phyloP scores from a whole-genome alignment of 2,329 filamentous ascomycete species.

The Sarocladiaceae sp. region DNA sequence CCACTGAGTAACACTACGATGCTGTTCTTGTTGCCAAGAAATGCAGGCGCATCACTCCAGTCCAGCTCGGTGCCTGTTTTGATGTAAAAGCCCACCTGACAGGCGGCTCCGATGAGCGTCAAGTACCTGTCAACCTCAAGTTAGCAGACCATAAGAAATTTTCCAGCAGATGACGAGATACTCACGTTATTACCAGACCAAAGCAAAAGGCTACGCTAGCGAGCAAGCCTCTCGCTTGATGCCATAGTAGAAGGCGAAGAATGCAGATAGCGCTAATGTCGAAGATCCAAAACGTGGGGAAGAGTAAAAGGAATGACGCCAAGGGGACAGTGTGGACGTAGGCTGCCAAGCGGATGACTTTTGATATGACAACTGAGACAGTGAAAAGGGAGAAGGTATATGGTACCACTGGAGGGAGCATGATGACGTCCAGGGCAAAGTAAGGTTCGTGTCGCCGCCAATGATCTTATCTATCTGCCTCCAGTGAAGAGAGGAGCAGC shows the following conservation, averaged over 20 bases:
- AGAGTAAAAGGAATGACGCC: constrained; percentile 24
- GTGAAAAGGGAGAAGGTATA: constrained; percentile 25
- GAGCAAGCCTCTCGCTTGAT: constrained; percentile 18
- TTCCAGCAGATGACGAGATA: constrained; percentile 14
- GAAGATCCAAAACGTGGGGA: constrained; percentile 25
- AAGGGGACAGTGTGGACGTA: constrained; percentile 22
- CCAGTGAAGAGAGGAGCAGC: neutral
- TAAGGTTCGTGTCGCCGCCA: too few species aligned
- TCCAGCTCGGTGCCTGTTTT: constrained; percentile 27
- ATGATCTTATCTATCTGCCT: too few species aligned
- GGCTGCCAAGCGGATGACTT: constrained; percentile 22
- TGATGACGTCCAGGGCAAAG: neutral
- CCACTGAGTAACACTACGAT: constrained; percentile 27
- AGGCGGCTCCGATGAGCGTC: constrained; percentile 22
- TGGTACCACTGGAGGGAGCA: constrained; percentile 16
- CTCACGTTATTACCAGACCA: constrained; percentile 21
- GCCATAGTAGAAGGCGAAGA: constrained; percentile 19
- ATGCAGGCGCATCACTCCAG: constrained; percentile 25
- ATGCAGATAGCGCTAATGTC: constrained; percentile 22
- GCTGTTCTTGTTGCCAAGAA: constrained; percentile 24
- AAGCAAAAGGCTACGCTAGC: constrained; percentile 17
- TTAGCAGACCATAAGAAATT: constrained; percentile 12
- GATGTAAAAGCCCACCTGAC: constrained; percentile 26
- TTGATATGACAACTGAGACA: constrained; percentile 23
- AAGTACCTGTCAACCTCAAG: constrained; percentile 18